Base-by-base conservation (phyloP, 306 rosid genomes). In the Trichosanthes truncata region DNA sequence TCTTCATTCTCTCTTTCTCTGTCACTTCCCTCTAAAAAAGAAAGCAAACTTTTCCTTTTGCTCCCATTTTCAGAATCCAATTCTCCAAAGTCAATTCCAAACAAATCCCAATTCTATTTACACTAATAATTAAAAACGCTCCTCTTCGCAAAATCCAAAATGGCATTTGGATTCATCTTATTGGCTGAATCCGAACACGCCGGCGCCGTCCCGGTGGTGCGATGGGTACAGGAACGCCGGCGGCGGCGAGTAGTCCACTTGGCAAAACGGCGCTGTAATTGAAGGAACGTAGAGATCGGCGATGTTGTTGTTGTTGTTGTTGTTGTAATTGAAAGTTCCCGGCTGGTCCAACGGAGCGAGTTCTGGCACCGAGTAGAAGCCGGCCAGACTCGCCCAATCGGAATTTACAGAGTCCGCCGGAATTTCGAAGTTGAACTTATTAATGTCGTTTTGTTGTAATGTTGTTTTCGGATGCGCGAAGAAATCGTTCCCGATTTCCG, bases 331-430 rank as follows among this genome's bases (percentile, higher is more conserved):
- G 51, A 71, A 12, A 40, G 78, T 81, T 26, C 85, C 88, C 57
- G 41, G 3, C 14, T 82, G 89, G 21, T 85, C 31, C 35, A 79
- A 82, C 3, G 85, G 72, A 35, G 9, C 83, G 35, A 87, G 87
- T n/a, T 89, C 97, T 0, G 90, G 77, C 9, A 78, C 88, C 17
- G 91, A 48, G 79, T 89, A 85, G 0, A 91, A 65, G 25, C 84
- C 82, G 1, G 87, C 62, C 25, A 88, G 84, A 80, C 76, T 87
- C 11, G 87, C 90, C 98, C 98, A 95, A 80, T 91, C 97, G 41
- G 88, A 89, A 71, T 73, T 80, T 0, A 89, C 89, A 0, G 88
- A 71, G 18, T 83, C 88, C 10, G 77, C 88, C 12, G 78, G 60
- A 36, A 72, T 88, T 51, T 78, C 86, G 26, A 85, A 83, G 67